A percentile compares a stretch with the other conserved stretches of the same genome.
Conservation (phyloP, 352 stramenopile species). For the Phytophthora sojae region DNA sequence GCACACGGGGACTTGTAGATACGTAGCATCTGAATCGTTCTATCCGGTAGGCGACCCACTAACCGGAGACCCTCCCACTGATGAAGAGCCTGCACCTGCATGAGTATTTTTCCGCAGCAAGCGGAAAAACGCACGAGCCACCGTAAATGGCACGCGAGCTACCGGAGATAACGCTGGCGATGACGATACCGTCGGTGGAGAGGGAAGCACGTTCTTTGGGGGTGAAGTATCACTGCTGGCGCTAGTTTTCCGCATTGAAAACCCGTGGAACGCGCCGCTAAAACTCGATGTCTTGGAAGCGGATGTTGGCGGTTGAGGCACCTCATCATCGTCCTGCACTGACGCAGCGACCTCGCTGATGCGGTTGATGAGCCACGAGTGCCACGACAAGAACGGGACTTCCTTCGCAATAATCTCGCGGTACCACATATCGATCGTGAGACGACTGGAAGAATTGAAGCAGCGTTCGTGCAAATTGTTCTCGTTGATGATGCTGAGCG, state of each 20-base stretch:
- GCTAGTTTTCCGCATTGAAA: constrained; percentile 35
- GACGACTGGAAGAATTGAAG: constrained; percentile 83
- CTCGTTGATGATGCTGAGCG: constrained; percentile 88
- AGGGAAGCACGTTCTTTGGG: constrained; percentile 27
- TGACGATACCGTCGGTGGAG: constrained; percentile 29
- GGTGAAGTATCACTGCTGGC: constrained; percentile 11
- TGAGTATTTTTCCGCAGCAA: constrained; percentile 58
- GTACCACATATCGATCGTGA: constrained; percentile 88
- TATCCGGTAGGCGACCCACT: constrained; percentile 19
- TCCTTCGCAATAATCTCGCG: constrained; percentile 74
- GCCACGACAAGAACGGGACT: constrained; percentile 82
- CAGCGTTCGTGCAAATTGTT: constrained; percentile 83
- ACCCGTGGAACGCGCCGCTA: constrained; percentile 31
- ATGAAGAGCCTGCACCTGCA: constrained; percentile 20
- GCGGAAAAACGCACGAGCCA: constrained; percentile 74
- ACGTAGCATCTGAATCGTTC: not conserved
- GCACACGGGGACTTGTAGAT: constrained; percentile 29
- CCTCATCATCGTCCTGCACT: constrained; percentile 48
- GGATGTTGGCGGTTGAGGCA: constrained; percentile 9
- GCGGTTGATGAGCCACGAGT: constrained; percentile 86
- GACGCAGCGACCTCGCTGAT: constrained; percentile 70
- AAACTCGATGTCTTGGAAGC: constrained; percentile 16
- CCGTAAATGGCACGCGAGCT: constrained; percentile 63
- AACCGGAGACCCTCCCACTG: constrained; percentile 14
- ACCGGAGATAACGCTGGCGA: constrained; percentile 35